phyloP scores from a whole-genome alignment of 192 early-diverging fungal genomes.

The Obelidium mucronatum region DNA sequence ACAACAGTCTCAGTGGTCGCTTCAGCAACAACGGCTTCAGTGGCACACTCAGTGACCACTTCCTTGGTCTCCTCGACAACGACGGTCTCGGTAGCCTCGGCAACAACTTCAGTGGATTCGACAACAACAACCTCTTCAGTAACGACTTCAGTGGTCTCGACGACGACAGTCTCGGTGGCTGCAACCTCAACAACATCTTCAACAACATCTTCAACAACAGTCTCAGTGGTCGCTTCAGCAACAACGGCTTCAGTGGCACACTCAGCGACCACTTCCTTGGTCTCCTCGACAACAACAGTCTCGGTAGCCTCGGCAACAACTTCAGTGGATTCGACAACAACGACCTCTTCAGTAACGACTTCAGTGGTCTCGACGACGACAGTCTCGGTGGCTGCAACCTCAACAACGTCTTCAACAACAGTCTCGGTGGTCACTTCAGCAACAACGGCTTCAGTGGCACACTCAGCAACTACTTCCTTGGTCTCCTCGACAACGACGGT shows the following conservation, averaged over 20 bases:
- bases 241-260: background rate
- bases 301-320: background rate
- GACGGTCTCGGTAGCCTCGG: conserved; percentile 11
- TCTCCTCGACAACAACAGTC: background rate
- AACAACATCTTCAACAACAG: background rate
- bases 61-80: background rate
- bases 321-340: background rate
- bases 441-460: background rate
- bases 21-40: background rate
- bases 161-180: conserved; percentile 9
- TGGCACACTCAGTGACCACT: background rate
- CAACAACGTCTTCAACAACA: background rate
- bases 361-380: conserved; percentile 2
- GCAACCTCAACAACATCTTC: too few relatives aligned
- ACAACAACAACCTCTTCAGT: background rate
- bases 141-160: conserved; percentile 1
- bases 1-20: background rate
- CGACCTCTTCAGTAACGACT: background rate
- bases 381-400: background rate
- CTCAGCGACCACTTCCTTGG: background rate
- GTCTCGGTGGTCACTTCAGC: background rate
- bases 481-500: background rate
- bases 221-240: background rate
- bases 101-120: conserved; percentile 9
- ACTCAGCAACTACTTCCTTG: background rate